Percentiles rank a stretch among this genome's conserved stretches.
phyloP scores from a whole-genome alignment of 2,329 filamentous ascomycete genomes.

The Aschersonia sp. region DNA sequence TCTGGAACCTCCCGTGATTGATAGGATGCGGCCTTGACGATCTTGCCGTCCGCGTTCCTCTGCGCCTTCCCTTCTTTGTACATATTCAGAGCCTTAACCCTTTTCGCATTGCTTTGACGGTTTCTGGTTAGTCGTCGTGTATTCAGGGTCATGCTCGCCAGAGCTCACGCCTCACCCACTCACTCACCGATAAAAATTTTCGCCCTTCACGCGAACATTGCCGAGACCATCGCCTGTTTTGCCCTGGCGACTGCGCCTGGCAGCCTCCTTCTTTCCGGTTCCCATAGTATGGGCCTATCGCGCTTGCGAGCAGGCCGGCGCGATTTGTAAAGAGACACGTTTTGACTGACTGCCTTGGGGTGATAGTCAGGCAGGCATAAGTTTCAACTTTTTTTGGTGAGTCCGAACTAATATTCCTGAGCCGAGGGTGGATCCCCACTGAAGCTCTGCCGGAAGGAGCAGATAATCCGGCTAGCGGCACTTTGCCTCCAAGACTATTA shows the following conservation, averaged over 20 bases:
- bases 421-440: too few relatives aligned
- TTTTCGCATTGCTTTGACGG: constrained; percentile 51
- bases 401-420: too few relatives aligned
- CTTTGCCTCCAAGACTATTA: too few relatives aligned
- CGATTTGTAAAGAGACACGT: neutral
- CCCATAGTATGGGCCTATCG: constrained; percentile 44
- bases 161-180: neutral
- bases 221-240: constrained; percentile 74
- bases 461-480: too few relatives aligned
- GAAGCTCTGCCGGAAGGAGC: too few relatives aligned
- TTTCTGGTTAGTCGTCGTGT: constrained; percentile 1
- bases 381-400: too few relatives aligned
- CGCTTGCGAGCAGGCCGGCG: neutral
- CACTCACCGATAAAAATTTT: constrained; percentile 85
- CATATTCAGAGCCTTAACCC: constrained; percentile 78
- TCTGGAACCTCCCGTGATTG: constrained; percentile 71
- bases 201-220: constrained; percentile 88
- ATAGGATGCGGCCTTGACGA: constrained; percentile 70
- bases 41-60: constrained; percentile 69
- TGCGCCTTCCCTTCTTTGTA: constrained; percentile 75
- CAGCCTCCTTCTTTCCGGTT: constrained; percentile 80
- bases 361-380: too few relatives aligned
- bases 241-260: constrained; percentile 70
- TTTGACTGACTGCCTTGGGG: too few relatives aligned
- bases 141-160: constrained; percentile 2